A percentile compares a stretch with the other conserved stretches of the same genome.
These are phyloP conservation scores for Entamoeba histolytica DNA, from an alignment of 208 protist genomes.

Conservation along the genomic window DNA sequence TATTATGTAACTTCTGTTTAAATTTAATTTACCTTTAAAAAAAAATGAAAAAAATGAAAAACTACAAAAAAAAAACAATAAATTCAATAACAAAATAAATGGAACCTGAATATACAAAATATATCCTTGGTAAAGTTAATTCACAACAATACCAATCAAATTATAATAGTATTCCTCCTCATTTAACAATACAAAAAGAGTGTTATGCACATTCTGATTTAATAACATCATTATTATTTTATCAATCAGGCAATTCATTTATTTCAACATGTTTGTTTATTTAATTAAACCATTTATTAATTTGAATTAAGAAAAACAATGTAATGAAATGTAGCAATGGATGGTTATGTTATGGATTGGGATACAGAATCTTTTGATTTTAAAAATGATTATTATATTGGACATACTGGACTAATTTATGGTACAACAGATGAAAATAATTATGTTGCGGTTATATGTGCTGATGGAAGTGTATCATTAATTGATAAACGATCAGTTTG, in stretches of 20 bases:
- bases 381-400: background rate
- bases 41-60: background rate
- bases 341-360: background rate
- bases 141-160: background rate
- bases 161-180: background rate
- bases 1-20: no score
- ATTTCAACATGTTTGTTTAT: background rate
- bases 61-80: background rate
- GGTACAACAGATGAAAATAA: background rate
- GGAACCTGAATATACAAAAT: background rate
- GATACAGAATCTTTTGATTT: background rate
- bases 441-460: background rate
- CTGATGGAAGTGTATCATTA: background rate
- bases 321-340: background rate
- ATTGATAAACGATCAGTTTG: background rate
- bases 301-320: no score
- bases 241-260: background rate
- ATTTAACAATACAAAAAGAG: background rate
- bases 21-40: no score
- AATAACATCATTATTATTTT: background rate
- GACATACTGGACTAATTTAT: background rate
- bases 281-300: background rate
- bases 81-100: background rate
- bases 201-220: background rate
- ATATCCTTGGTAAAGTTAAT: background rate